phyloP scores from a whole-genome alignment of 2,329 filamentous ascomycete species.

The Clonostachys chloroleuca region DNA sequence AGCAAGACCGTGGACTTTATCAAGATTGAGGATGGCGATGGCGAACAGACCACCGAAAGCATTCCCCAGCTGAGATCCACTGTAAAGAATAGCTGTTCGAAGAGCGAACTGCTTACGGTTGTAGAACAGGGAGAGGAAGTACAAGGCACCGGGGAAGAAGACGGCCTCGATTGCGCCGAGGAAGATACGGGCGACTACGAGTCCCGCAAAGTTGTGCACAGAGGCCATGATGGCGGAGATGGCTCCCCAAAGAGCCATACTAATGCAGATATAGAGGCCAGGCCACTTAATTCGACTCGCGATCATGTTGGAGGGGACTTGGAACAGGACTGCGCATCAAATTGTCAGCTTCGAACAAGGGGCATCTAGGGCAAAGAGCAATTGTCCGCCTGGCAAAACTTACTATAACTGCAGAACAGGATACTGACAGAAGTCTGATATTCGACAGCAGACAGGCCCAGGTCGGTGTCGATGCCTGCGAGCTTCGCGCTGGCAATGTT shows the following conservation, averaged over 20 bases:
- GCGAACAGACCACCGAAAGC: slow-evolving; percentile 52
- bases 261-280: slow-evolving; percentile 46
- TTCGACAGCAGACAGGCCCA: slow-evolving; percentile 25
- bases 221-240: slow-evolving; percentile 40
- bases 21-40: slow-evolving; percentile 41
- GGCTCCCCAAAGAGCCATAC: slow-evolving; percentile 25
- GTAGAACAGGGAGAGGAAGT: slow-evolving; percentile 25
- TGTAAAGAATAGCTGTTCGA: slow-evolving; percentile 49
- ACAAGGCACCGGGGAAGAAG: slow-evolving; percentile 31
- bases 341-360: slow-evolving; percentile 37
- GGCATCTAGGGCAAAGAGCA: slow-evolving; percentile 30
- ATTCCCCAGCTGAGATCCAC: slow-evolving; percentile 59
- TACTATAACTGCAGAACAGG: slow-evolving; percentile 27
- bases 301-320: slow-evolving; percentile 57
- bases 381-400: slow-evolving; percentile 6
- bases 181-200: slow-evolving; percentile 42
- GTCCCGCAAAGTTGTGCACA: slow-evolving; percentile 29
- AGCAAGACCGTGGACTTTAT: slow-evolving; percentile 39
- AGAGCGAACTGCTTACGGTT: slow-evolving; percentile 46
- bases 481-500: slow-evolving; percentile 8
- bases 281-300: slow-evolving; percentile 47
- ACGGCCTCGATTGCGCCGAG: slow-evolving; percentile 34
- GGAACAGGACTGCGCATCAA: slow-evolving; percentile 44
- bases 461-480: slow-evolving; percentile 22
- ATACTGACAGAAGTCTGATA: slow-evolving; percentile 27